Evolutionary conservation across 2,329 filamentous ascomycete species (phyloP).

Genomic region (Microcyclospora tardicrescens): DNA sequence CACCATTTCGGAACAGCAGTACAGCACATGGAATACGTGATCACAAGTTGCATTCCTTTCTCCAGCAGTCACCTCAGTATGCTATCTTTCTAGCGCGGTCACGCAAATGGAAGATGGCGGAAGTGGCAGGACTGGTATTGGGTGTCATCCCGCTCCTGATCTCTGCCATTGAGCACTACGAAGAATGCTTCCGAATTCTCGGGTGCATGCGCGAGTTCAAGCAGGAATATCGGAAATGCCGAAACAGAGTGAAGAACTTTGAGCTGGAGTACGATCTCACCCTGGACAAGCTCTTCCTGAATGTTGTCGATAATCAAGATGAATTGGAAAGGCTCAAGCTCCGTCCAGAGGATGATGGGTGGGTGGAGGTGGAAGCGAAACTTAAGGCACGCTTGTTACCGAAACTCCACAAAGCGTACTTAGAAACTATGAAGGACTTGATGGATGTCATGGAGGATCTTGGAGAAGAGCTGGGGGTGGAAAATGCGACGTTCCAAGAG

Average conservation of each 20-base stretch:
- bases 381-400: not conserved
- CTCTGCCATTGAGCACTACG: slow-evolving; percentile 17
- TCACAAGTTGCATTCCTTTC: too few species aligned
- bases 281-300: not conserved
- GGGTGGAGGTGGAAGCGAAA: not conserved
- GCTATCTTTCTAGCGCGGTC: too few species aligned
- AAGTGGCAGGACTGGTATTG: slow-evolving; percentile 20
- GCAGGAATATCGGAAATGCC: not conserved
- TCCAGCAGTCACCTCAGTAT: too few species aligned
- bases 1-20: too few species aligned
- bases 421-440: too few species aligned
- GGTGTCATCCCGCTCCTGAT: slow-evolving; percentile 21
- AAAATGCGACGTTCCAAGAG: too few species aligned
- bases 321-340: not conserved
- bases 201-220: slow-evolving; percentile 12
- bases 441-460: too few species aligned
- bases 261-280: not conserved
- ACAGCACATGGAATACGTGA: too few species aligned
- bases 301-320: not conserved
- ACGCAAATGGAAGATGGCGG: slow-evolving; percentile 1
- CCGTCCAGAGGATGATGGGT: not conserved
- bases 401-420: too few species aligned
- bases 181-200: slow-evolving; percentile 2
- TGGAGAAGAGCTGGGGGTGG: too few species aligned
- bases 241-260: not conserved